phyloP scores from a whole-genome alignment of 371 early-diverging fungal species.

The Saksenaea vasiformis region DNA sequence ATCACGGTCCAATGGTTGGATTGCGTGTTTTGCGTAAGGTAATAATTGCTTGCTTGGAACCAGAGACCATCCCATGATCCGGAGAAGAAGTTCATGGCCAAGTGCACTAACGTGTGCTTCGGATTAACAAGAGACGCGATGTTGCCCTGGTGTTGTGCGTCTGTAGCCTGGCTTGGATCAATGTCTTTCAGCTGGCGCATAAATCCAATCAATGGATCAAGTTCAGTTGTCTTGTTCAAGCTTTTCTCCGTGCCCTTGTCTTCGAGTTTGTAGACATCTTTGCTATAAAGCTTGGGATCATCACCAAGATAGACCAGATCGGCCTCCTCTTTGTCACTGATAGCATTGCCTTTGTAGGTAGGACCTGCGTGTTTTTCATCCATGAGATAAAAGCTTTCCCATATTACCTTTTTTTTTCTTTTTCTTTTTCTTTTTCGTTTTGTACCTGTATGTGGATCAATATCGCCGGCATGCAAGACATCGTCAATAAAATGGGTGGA shows the following conservation, averaged over 20 bases:
- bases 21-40: slow-evolving; percentile 47
- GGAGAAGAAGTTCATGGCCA: slow-evolving; percentile 48
- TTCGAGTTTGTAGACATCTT: slow-evolving; percentile 35
- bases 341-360: slow-evolving; percentile 34
- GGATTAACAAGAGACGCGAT: slow-evolving; percentile 30
- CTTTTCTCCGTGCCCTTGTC: slow-evolving; percentile 24
- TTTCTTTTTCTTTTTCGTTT: not conserved
- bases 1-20: slow-evolving; percentile 53
- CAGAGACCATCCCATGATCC: slow-evolving; percentile 56
- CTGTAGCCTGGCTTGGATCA: slow-evolving; percentile 21
- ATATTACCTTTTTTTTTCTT: not conserved
- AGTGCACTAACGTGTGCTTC: slow-evolving; percentile 32
- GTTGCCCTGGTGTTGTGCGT: slow-evolving; percentile 26
- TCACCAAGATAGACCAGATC: slow-evolving; percentile 36
- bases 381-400: too few species aligned
- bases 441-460: slow-evolving; percentile 2
- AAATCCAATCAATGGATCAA: slow-evolving; percentile 21
- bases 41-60: slow-evolving; percentile 55
- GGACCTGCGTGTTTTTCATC: slow-evolving; percentile 21
- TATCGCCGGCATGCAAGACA: slow-evolving; percentile 31
- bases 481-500: slow-evolving; percentile 45
- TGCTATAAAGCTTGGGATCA: slow-evolving; percentile 25
- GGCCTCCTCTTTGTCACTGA: slow-evolving; percentile 23
- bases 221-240: slow-evolving; percentile 12
- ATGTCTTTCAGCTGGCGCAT: slow-evolving; percentile 16